Percentiles rank a stretch among this genome's conserved stretches.
Conservation (phyloP, 2,329 filamentous ascomycete genomes). For the Epichloe elymi region DNA sequence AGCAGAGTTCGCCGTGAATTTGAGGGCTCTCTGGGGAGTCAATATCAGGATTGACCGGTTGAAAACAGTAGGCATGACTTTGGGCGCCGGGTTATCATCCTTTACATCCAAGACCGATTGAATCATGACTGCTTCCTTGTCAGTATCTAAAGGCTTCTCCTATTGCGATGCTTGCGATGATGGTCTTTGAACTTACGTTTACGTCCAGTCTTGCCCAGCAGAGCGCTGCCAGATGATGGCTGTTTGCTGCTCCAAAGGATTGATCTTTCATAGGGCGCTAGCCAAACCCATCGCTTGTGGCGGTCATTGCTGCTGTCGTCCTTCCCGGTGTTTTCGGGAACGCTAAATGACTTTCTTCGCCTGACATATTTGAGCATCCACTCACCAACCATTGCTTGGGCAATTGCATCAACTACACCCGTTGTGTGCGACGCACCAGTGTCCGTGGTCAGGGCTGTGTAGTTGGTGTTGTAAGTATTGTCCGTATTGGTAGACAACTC, state of each 20-base stretch:
- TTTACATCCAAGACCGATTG: constrained; percentile 96
- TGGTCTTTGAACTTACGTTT: constrained; percentile 56
- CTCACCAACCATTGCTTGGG: constrained; percentile 95
- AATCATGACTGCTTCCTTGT: constrained; percentile 57
- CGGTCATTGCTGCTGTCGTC: constrained; percentile 64
- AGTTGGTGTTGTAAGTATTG: constrained; percentile 36
- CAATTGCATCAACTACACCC: constrained; percentile 88
- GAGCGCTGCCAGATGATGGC: constrained; percentile 70
- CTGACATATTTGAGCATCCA: constrained; percentile 92
- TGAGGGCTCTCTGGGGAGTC: constrained; percentile 83
- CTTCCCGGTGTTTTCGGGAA: constrained; percentile 51
- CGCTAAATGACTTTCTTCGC: constrained; percentile 80
- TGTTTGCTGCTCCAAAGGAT: constrained; percentile 99
- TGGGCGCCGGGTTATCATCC: constrained; percentile 78
- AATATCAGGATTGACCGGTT: constrained; percentile 91
- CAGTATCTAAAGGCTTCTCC: constrained; percentile 11
- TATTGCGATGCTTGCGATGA: neutral
- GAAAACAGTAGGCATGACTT: constrained; percentile 54
- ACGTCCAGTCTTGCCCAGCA: constrained; percentile 87
- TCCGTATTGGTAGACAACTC: constrained; percentile 42
- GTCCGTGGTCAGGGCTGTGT: constrained; percentile 29
- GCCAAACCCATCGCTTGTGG: constrained; percentile 97
- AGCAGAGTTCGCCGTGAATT: constrained; percentile 73
- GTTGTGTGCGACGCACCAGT: constrained; percentile 52
- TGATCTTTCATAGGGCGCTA: constrained; percentile 88